Conservation (phyloP, 129 eudicot species). For the Escallonia rubra region DNA sequence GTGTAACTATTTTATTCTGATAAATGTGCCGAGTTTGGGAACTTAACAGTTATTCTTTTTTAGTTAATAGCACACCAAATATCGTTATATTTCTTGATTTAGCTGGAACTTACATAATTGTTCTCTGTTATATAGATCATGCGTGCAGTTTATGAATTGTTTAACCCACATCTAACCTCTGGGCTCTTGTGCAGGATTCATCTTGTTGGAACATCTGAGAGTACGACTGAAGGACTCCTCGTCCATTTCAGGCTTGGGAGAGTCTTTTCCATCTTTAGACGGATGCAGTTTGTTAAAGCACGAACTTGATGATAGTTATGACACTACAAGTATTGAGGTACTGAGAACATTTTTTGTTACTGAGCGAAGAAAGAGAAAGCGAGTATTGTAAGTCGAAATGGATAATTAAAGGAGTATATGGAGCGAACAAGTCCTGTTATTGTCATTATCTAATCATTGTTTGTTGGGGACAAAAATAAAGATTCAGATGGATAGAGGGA, state of each 20-base stretch:
- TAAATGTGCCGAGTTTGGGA: no score
- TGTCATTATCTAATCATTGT: no score
- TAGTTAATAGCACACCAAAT: no score
- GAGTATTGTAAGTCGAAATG: conserved; percentile 6
- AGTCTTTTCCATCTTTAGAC: conserved; percentile 3
- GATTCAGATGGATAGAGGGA: no score
- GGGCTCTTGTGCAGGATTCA: conserved; percentile 6
- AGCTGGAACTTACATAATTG: no score
- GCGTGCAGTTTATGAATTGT: neutral
- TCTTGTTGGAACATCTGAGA: conserved; percentile 4
- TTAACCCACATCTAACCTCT: neutral
- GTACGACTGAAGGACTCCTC: conserved; percentile 2
- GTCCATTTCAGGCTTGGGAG: neutral
- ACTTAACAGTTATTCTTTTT: no score
- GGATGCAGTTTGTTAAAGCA: conserved; percentile 4
- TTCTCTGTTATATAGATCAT: no score
- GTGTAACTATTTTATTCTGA: no score
- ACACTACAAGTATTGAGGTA: neutral
- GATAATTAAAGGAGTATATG: no score
- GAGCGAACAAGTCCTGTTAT: no score
- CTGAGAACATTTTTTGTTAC: neutral
- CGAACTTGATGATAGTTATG: neutral
- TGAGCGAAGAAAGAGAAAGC: neutral
- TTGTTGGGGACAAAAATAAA: no score
- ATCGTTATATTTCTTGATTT: no score